Percentiles rank a stretch among this genome's conserved stretches.
Conservation (phyloP, 495 filamentous ascomycete genomes). For the Chaetomium tenue region DNA sequence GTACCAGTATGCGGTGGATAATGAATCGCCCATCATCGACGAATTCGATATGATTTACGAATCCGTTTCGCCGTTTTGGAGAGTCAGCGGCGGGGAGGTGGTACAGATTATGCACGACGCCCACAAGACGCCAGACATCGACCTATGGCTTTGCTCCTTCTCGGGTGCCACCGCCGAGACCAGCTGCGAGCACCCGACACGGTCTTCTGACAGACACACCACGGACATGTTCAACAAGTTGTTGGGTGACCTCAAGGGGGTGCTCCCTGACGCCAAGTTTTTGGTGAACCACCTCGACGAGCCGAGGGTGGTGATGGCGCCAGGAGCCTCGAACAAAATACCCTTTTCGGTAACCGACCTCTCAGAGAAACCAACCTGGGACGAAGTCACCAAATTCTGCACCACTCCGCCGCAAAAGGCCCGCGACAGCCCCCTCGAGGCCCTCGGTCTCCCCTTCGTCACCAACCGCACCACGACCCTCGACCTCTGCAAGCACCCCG, state of each 20-base stretch:
- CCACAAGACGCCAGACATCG: constrained; percentile 14
- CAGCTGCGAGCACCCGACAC: constrained; percentile 28
- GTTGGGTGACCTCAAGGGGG: constrained; percentile 58
- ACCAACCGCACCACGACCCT: constrained; percentile 18
- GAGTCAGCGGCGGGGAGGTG: constrained; percentile 31
- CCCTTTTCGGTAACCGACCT: constrained; percentile 11
- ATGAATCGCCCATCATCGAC: constrained; percentile 63
- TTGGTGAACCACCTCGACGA: constrained; percentile 79
- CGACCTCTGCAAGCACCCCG: constrained; percentile 35
- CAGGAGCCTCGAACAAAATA: neutral
- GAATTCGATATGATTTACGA: constrained; percentile 59
- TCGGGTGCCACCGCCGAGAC: constrained; percentile 24
- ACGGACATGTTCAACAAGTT: constrained; percentile 41
- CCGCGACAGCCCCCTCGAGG: constrained; percentile 13
- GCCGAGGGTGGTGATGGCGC: constrained; percentile 63
- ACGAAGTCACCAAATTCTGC: constrained; percentile 27
- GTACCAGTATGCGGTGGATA: constrained; percentile 61
- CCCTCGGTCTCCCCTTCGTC: constrained; percentile 33
- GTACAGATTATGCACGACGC: constrained; percentile 16
- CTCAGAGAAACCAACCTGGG: constrained; percentile 22
- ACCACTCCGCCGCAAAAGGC: neutral
- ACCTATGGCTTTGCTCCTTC: constrained; percentile 35
- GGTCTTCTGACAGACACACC: constrained; percentile 31
- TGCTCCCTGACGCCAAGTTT: constrained; percentile 70
- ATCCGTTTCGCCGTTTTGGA: constrained; percentile 33